These are phyloP conservation scores for Saitozyma sp. DNA, from an alignment of 768 basidiomycete genomes.

Conservation along the genomic window DNA sequence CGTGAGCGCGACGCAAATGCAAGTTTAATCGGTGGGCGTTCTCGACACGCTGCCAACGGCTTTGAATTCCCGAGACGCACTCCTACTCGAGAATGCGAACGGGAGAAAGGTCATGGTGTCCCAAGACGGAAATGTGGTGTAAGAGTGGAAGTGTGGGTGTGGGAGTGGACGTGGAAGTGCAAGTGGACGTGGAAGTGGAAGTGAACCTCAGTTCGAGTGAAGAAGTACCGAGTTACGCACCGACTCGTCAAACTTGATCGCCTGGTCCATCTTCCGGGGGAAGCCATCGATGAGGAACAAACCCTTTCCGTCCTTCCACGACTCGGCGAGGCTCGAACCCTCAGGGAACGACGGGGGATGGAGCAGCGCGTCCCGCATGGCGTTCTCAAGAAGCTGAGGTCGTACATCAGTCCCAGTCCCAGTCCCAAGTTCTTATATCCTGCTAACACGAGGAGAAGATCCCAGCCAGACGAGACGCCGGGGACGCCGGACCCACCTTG, in stretches of 20 bases:
- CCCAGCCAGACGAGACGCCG: not conserved
- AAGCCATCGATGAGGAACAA: conserved; percentile 97
- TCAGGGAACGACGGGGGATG: conserved; percentile 35
- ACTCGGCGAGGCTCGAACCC: conserved; percentile 34
- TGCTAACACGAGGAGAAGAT: not conserved
- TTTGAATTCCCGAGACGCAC: no score
- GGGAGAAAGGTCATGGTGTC: no score
- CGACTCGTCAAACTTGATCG: conserved; percentile 79
- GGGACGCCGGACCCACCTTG: conserved; percentile 54
- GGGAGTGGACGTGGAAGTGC: no score
- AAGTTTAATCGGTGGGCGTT: not conserved
- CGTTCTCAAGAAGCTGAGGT: conserved; percentile 76
- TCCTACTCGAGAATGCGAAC: no score
- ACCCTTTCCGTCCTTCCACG: conserved; percentile 71
- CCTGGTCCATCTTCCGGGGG: conserved; percentile 98
- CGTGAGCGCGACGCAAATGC: not conserved
- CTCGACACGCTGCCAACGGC: not conserved
- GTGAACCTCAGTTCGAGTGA: not conserved
- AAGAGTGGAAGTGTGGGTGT: not conserved
- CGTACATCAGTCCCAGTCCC: not conserved
- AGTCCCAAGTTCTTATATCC: not conserved
- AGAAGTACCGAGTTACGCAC: conserved; percentile 56
- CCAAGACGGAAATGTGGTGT: no score
- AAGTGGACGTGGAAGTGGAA: not conserved
- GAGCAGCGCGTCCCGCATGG: conserved; percentile 70